Evolutionary conservation across 139 green algal species (phyloP), one percentile per base, ranked within the genome.

Genomic region (Chlorella vulgaris): DNA sequence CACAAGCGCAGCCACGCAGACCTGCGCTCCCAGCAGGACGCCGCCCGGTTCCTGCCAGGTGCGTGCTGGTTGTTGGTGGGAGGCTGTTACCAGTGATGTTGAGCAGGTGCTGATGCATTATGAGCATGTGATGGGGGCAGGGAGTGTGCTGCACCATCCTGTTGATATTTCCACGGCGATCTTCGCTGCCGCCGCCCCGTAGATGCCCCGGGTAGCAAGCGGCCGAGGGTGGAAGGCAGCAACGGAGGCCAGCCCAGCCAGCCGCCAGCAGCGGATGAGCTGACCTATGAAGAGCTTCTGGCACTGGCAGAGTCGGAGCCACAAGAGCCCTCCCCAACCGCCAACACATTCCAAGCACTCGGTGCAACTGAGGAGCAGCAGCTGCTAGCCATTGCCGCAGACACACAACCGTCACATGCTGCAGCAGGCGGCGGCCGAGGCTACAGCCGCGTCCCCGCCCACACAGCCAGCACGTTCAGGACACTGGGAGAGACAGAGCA

Each of bases 281-380:
- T 24, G 15, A 31, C 8, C 29, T 39, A 62, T 63, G 26, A 70
- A 2, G 69, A 86, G 62, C 21, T 69, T 24, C 62, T 69, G n/a
- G 62, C n/a, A 29, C 62, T 69, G n/a, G 21, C 28, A 7, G 29
- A 13, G 21, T 10, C n/a, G 26, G 18, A 65, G 55, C 62, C 62
- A 13, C 7, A 10, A 7, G 7, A 69, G 62, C 62, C n/a, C 58
- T 65, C 10, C n/a, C 62, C 15, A 29, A 40, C 29, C n/a, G 47
- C 24, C 8, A 19, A 47, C 71, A 67, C 50, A 2, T 51, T 67
- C 50, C 26, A 66, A 22, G 33, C 22, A 7, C 13, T 78, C 10
- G 24, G 55, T 4, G 60, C 79, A 0, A 36, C 65, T 42, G 85
- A 90, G 21, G 81, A 90, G 29, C 80, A 89, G 31, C 55, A 86